Evolutionary conservation across 83 land plant species (phyloP).

Genomic region (Picea abies): DNA sequence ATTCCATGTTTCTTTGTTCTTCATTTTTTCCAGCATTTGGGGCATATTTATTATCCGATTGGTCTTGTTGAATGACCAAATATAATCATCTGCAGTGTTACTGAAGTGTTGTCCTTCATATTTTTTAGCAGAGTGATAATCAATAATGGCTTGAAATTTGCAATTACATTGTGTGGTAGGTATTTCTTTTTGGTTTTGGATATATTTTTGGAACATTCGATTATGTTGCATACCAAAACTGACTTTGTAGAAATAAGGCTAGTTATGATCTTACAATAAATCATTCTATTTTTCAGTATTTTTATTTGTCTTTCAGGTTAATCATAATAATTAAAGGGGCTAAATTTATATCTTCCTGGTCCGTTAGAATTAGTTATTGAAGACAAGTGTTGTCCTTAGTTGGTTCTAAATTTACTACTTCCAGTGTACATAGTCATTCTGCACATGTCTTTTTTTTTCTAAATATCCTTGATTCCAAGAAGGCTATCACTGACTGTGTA

Average conservation of each 20-base stretch:
- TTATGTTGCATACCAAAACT: neutral
- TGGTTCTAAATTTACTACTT: neutral
- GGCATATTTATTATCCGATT: too few relatives aligned
- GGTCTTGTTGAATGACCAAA: too few relatives aligned
- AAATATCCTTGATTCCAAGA: neutral
- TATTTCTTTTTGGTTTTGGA: neutral
- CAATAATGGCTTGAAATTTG: slow-evolving; percentile 77
- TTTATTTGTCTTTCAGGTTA: neutral
- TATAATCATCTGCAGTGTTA: too few relatives aligned
- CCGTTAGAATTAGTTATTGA: neutral
- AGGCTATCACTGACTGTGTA: neutral
- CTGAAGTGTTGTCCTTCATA: too few relatives aligned
- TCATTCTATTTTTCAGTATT: neutral
- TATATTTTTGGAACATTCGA: neutral
- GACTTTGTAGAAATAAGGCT: neutral
- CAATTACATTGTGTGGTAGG: slow-evolving; percentile 76
- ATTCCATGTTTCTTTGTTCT: too few relatives aligned
- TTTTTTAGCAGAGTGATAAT: too few relatives aligned
- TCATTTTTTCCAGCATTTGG: too few relatives aligned
- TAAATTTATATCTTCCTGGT: neutral
- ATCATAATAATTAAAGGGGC: neutral
- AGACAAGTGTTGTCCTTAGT: neutral
- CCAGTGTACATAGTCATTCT: neutral
- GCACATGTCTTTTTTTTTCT: neutral
- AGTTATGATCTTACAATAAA: neutral